Evolutionary conservation across 225 moss, liverwort and hornwort genomes (phyloP).

Genomic region (Marchantia paleacea): DNA sequence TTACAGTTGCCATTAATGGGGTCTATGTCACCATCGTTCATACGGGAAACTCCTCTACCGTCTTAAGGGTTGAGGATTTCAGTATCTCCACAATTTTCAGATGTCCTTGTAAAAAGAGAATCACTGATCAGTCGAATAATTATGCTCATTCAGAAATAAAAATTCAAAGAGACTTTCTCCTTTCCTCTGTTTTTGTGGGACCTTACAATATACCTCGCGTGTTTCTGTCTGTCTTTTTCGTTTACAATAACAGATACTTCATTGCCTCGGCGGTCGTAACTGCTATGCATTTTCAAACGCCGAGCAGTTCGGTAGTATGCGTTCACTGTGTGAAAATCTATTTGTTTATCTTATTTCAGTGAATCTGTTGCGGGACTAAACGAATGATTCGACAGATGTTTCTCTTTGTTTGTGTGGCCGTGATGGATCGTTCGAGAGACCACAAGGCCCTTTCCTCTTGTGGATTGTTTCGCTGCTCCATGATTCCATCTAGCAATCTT

Average conservation of each 20-base stretch:
- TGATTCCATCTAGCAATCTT: too few species aligned
- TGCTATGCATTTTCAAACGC: not conserved
- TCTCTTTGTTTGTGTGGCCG: too few species aligned
- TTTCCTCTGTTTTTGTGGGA: not conserved
- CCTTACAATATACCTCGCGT: not conserved
- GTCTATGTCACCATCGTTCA: conserved; percentile 1
- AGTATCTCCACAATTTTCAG: not conserved
- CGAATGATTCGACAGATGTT: too few species aligned
- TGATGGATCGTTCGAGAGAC: too few species aligned
- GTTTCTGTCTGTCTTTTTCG: too few species aligned
- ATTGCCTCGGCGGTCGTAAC: not conserved
- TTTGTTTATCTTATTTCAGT: too few species aligned
- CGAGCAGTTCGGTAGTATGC: not conserved
- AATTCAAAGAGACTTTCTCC: not conserved
- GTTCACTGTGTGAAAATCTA: too few species aligned
- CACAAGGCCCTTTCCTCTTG: too few species aligned
- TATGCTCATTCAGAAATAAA: not conserved
- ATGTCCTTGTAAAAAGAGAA: not conserved
- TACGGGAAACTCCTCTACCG: not conserved
- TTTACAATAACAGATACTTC: too few species aligned
- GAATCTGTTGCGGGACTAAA: too few species aligned
- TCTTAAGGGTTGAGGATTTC: not conserved
- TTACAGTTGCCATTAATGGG: not conserved
- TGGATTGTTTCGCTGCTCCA: too few species aligned
- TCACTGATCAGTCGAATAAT: not conserved